These are phyloP conservation scores for Chrysopogon serrulatus DNA, from an alignment of 176 grass and related monocot genomes.

Conservation along the genomic window DNA sequence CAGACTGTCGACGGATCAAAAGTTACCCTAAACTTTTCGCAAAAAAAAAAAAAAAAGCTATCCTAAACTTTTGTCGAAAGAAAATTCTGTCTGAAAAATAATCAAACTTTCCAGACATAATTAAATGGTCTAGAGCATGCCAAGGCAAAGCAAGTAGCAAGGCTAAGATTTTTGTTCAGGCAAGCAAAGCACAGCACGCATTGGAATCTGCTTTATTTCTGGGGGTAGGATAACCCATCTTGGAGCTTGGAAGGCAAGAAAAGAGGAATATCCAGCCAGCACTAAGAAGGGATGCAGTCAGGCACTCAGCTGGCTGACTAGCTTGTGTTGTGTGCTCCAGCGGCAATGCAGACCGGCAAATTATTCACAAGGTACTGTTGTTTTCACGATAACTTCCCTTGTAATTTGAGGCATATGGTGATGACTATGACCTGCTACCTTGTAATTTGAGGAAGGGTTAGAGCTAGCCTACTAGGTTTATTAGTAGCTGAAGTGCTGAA, in stretches of 20 bases:
- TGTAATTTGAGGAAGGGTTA: neutral
- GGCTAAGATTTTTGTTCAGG: neutral
- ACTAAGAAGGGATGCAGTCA: too few relatives aligned
- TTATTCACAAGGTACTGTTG: neutral
- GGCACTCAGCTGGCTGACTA: neutral
- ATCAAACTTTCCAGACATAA: neutral
- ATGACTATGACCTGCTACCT: neutral
- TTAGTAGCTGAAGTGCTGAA: neutral
- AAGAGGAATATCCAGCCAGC: neutral
- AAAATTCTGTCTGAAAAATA: neutral
- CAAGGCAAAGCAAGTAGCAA: neutral
- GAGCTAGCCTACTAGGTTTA: neutral
- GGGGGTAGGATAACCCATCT: neutral
- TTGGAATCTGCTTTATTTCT: neutral
- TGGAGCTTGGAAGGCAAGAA: conserved; percentile 5
- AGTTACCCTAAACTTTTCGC: neutral
- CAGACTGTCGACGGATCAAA: neutral
- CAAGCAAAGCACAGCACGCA: neutral
- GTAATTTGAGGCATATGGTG: conserved; percentile 5
- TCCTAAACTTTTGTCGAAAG: neutral
- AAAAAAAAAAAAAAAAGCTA: neutral
- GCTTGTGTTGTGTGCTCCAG: neutral
- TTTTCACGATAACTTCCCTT: conserved; percentile 9
- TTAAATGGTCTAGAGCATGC: neutral
- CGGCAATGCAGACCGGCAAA: neutral